Conservation (phyloP, 257 asterid genomes). For the Forsythia suspensa region DNA sequence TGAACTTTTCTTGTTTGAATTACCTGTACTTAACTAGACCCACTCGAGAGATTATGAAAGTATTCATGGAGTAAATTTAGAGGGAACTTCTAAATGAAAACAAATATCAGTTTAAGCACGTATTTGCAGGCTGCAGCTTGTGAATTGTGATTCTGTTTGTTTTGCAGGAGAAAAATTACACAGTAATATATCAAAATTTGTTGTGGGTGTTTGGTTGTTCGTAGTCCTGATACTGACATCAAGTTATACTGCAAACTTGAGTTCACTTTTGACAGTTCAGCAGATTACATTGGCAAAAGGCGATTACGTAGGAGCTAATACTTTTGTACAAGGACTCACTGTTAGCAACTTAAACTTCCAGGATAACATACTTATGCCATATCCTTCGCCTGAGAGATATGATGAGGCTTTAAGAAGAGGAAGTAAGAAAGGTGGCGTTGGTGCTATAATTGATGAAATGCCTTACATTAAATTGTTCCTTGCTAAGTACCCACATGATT, state of each 20-base stretch:
- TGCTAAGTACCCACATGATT: slow-evolving; percentile 26
- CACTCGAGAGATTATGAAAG: too few relatives aligned
- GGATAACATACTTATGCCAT: slow-evolving; percentile 22
- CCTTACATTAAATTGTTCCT: slow-evolving; percentile 40
- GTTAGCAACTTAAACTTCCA: slow-evolving; percentile 24
- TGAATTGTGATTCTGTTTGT: not conserved
- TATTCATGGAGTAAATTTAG: too few relatives aligned
- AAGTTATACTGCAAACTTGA: slow-evolving; percentile 46
- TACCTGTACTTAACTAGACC: too few relatives aligned
- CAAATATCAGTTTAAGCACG: not conserved
- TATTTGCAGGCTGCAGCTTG: too few relatives aligned
- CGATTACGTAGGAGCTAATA: slow-evolving; percentile 29
- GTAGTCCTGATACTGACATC: slow-evolving; percentile 51
- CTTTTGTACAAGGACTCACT: slow-evolving; percentile 4
- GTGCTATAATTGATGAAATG: slow-evolving; percentile 42
- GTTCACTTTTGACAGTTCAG: slow-evolving; percentile 45
- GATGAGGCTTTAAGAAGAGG: slow-evolving; percentile 36
- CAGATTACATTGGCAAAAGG: slow-evolving; percentile 27
- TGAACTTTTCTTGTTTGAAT: too few relatives aligned
- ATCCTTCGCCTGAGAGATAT: not conserved
- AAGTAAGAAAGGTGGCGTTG: slow-evolving; percentile 39
- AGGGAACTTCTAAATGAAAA: too few relatives aligned
- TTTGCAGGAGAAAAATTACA: slow-evolving; percentile 43
- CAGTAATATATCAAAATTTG: slow-evolving; percentile 44
- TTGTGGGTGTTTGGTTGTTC: slow-evolving; percentile 45